phyloP scores from a whole-genome alignment of 139 green algal genomes.

The Coccomyxa sp. region DNA sequence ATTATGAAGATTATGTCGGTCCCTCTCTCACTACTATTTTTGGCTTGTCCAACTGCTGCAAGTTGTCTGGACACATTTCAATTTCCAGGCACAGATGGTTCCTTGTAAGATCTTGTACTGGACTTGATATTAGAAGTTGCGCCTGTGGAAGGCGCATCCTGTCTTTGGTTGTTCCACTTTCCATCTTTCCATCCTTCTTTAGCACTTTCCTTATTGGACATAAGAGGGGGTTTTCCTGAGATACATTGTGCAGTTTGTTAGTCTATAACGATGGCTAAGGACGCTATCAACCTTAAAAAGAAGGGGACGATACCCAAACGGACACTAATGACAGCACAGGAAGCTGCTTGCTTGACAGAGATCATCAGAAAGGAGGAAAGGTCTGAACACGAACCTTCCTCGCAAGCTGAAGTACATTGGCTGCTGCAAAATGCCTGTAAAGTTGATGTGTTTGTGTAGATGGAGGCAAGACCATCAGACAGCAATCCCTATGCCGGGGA shows the following conservation, averaged over 20 bases:
- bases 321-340: not conserved
- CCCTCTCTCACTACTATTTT: too few species aligned
- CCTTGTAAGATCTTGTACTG: not conserved
- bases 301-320: not conserved
- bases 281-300: not conserved
- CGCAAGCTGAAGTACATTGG: not conserved
- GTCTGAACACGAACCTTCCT: not conserved
- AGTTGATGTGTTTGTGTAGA: not conserved
- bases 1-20: not conserved
- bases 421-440: not conserved
- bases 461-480: not conserved
- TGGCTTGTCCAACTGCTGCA: too few species aligned
- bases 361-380: constrained; percentile 2
- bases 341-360: not conserved
- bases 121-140: not conserved
- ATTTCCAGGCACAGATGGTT: not conserved
- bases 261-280: not conserved
- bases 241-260: not conserved
- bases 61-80: too few species aligned
- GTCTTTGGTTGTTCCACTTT: not conserved
- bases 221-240: not conserved
- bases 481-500: not conserved
- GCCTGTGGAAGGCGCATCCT: too few species aligned
- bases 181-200: not conserved
- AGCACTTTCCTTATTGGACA: not conserved